Percentiles rank a stretch among this genome's conserved stretches.
Evolutionary conservation across 2,329 filamentous ascomycete species (phyloP).

Genomic region (Exophiala spinifera): DNA sequence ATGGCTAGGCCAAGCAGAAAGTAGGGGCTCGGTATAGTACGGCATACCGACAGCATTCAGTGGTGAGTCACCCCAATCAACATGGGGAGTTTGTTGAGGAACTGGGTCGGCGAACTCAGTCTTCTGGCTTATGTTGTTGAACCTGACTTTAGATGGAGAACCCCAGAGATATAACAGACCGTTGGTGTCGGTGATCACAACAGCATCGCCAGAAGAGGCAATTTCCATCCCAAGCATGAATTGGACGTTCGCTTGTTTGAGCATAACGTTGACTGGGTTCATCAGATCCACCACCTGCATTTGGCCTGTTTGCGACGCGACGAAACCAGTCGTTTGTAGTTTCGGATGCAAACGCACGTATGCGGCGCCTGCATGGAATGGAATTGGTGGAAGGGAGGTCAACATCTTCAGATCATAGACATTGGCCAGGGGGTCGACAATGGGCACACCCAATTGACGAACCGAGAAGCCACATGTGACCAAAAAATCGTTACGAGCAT

Average conservation of each 20-base stretch:
- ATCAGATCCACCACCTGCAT: constrained; percentile 95
- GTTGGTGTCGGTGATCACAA: constrained; percentile 76
- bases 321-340: constrained; percentile 90
- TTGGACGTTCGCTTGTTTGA: constrained; percentile 76
- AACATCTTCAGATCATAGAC: constrained; percentile 94
- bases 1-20: constrained; percentile 87
- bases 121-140: constrained; percentile 75
- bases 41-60: constrained; percentile 86
- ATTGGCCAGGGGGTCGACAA: constrained; percentile 89
- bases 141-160: constrained; percentile 78
- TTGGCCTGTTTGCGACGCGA: constrained; percentile 86
- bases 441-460: constrained; percentile 72
- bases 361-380: constrained; percentile 86
- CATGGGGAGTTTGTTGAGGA: constrained; percentile 55
- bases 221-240: constrained; percentile 80
- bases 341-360: constrained; percentile 96
- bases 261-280: constrained; percentile 83
- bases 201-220: constrained; percentile 79
- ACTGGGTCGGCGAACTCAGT: constrained; percentile 72
- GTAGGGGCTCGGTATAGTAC: constrained; percentile 81
- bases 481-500: constrained; percentile 90
- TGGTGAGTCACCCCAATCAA: constrained; percentile 75
- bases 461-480: constrained; percentile 93
- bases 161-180: constrained; percentile 84
- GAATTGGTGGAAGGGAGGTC: constrained; percentile 81